phyloP scores from a whole-genome alignment of 1,139 yeast species.

The Protomyces arabidopsidicola region DNA sequence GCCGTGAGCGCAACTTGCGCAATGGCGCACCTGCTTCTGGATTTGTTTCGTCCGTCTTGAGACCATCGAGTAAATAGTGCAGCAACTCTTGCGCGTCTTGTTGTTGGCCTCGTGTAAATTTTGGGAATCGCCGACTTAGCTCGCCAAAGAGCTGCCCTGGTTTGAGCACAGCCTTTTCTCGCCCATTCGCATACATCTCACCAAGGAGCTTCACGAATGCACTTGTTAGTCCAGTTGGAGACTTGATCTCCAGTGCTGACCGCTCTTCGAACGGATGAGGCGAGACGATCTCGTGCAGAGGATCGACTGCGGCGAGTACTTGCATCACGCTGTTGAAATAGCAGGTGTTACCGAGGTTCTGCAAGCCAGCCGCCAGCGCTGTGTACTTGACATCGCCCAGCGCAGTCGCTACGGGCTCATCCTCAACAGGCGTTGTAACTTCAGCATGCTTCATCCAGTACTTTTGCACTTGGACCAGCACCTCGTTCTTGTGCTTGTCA shows the following conservation, averaged over 20 bases:
- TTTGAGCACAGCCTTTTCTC: conserved; percentile 17
- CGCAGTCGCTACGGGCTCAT: not conserved
- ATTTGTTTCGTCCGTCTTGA: conserved; percentile 23
- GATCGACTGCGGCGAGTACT: conserved; percentile 24
- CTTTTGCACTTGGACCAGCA: conserved; percentile 15
- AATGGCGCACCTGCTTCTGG: not conserved
- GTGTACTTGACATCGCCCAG: conserved; percentile 1
- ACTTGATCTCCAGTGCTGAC: conserved; percentile 10
- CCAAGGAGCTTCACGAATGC: conserved; percentile 27
- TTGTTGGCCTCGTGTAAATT: conserved; percentile 26
- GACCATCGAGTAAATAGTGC: conserved; percentile 27
- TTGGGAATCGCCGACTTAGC: conserved; percentile 23
- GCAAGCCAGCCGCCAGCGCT: conserved; percentile 28
- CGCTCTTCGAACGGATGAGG: conserved; percentile 18
- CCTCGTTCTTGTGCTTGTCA: conserved; percentile 15
- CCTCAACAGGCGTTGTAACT: not conserved
- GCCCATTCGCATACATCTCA: conserved; percentile 20
- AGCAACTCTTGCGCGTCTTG: conserved; percentile 31
- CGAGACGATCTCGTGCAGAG: conserved; percentile 28
- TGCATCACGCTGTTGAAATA: conserved; percentile 31
- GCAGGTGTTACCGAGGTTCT: conserved; percentile 31
- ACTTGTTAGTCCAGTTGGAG: conserved; percentile 15
- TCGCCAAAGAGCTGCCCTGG: conserved; percentile 26
- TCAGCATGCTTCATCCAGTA: conserved; percentile 26
- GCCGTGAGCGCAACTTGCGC: conserved; percentile 10